A percentile compares a stretch with the other conserved stretches of the same genome.
Conservation (phyloP, 192 early-diverging fungal genomes). For the Backusella circina region DNA sequence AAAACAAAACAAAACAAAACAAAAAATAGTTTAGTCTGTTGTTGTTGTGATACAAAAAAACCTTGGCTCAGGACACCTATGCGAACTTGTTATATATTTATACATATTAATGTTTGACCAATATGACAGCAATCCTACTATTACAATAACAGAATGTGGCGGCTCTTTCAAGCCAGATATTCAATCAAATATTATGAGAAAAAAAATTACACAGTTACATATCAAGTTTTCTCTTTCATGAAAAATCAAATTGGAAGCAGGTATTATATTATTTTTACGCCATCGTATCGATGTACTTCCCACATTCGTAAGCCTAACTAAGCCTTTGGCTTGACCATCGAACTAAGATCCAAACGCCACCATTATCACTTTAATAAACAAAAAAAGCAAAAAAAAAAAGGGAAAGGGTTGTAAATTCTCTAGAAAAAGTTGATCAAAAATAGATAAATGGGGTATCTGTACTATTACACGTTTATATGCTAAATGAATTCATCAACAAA, state of each 20-base stretch:
- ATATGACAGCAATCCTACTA: neutral
- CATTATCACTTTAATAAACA: neutral
- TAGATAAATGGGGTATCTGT: neutral
- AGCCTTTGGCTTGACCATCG: neutral
- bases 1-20: neutral
- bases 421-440: neutral
- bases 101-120: neutral
- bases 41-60: neutral
- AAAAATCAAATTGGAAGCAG: neutral
- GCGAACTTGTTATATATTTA: neutral
- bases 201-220: neutral
- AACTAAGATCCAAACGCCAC: neutral
- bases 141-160: neutral
- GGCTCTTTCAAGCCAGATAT: neutral
- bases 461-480: neutral
- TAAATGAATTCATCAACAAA: conserved; percentile 4
- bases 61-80: neutral
- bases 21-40: neutral
- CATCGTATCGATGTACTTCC: neutral
- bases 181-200: neutral
- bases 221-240: neutral
- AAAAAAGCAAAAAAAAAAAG: neutral
- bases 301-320: neutral
- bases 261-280: neutral
- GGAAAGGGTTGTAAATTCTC: neutral